Base-by-base conservation (phyloP, 768 basidiomycete species). In the Gloeopeniophorella convolvens region DNA sequence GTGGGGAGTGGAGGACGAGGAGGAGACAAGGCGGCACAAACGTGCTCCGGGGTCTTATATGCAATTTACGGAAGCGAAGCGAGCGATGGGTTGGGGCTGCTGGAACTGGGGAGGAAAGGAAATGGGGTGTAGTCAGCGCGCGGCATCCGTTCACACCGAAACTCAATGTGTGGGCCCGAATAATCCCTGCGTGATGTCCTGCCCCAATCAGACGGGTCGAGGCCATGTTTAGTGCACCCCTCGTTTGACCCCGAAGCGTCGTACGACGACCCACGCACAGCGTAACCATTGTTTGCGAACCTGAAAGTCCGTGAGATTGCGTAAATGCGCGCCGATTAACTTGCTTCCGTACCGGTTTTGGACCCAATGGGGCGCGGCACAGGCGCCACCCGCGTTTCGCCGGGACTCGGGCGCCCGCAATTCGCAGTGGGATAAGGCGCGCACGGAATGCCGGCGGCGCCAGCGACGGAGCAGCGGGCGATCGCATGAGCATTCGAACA, bases 111-210 rank as follows among this genome's bases (percentile, higher is more conserved):
- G 49, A 37, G 24, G 24, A 21, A 7, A 18, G 15, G 33, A 34
- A 36, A 20, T 53, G 51, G 51, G 51, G 51, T 42, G 9, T 7
- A 36, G 45, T 53, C 51, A 53, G 45, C 34, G 24, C 4, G 10
- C 51, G 51, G 51, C 47, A 47, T 47, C 6, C 51, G 26, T 23
- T 39, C 20, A 24, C 24, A 12, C 1, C 12, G 23, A n/a, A 23
- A 15, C n/a, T 24, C n/a, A 15, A 4, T 49, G 41, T 33, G 30
- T 20, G 40, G 32, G 13, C 26, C 48, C 32, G 48, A 47, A 42
- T 23, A 27, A 15, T 18, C 11, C 18, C 35, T 32, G 11, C n/a
- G 20, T 16, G n/a, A 35, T 47, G 32, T 26, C 20, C 16, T 18
- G 27, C 34, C 45, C 45, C 50, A 45, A 51, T 26, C 31, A 33